phyloP scores from a whole-genome alignment of 768 basidiomycete species.

The Leccinum longicurvipes region DNA sequence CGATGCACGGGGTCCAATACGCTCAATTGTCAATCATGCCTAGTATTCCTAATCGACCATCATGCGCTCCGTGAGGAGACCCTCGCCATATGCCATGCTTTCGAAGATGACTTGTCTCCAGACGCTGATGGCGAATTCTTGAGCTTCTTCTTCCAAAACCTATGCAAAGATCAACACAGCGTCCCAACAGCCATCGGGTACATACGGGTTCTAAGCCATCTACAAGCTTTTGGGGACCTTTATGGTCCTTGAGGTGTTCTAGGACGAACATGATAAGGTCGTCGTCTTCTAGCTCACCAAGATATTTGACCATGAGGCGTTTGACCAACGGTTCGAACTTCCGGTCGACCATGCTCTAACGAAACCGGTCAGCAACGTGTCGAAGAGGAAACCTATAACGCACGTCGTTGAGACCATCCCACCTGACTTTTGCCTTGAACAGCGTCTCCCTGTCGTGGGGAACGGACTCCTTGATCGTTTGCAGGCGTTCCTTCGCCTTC shows the following conservation, averaged over 20 bases:
- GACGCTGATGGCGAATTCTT: conserved; percentile 68
- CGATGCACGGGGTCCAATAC: conserved; percentile 19
- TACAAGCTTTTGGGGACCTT: conserved; percentile 76
- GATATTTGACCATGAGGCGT: conserved; percentile 77
- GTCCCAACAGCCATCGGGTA: conserved; percentile 13
- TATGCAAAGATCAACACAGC: conserved; percentile 29
- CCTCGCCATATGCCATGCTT: conserved; percentile 90
- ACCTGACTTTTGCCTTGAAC: conserved; percentile 83
- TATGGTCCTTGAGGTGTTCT: conserved; percentile 90
- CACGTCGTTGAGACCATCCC: conserved; percentile 90
- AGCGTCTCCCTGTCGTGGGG: conserved; percentile 75
- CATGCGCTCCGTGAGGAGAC: conserved; percentile 82
- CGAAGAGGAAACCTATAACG: conserved; percentile 25
- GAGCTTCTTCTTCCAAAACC: conserved; percentile 93
- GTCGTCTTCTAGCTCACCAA: conserved; percentile 91
- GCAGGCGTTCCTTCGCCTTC: conserved; percentile 74
- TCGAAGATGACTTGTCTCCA: conserved; percentile 96
- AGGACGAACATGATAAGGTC: conserved; percentile 92
- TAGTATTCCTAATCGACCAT: conserved; percentile 57
- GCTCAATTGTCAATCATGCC: conserved; percentile 8
- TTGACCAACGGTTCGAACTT: conserved; percentile 87
- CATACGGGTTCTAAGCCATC: conserved; percentile 91
- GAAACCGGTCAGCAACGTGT: conserved; percentile 13
- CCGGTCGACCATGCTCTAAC: conserved; percentile 74
- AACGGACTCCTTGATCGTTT: conserved; percentile 71